These are phyloP conservation scores for Lachancea fermentati DNA, from an alignment of 805 yeast species.

Conservation along the genomic window DNA sequence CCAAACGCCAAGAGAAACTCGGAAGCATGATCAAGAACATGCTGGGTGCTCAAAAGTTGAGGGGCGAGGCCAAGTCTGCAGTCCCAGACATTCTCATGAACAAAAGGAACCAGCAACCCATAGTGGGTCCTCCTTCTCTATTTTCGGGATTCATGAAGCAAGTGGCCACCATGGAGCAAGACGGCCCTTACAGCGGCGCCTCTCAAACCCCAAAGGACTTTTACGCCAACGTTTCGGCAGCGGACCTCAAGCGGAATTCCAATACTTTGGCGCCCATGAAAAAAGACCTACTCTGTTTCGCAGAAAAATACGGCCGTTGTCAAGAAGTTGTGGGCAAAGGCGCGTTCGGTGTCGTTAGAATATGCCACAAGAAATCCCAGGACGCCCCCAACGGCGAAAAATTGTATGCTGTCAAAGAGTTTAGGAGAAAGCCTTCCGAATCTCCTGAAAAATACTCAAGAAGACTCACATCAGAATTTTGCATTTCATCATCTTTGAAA, in stretches of 20 bases:
- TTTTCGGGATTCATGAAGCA: slow-evolving; percentile 63
- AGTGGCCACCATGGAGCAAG: slow-evolving; percentile 43
- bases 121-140: slow-evolving; percentile 56
- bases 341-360: slow-evolving; percentile 87
- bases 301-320: slow-evolving; percentile 87
- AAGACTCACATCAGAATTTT: slow-evolving; percentile 74
- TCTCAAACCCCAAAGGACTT: slow-evolving; percentile 15
- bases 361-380: slow-evolving; percentile 63
- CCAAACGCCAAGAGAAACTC: slow-evolving; percentile 73
- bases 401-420: slow-evolving; percentile 84
- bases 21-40: slow-evolving; percentile 70
- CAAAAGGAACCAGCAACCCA: slow-evolving; percentile 10
- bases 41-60: slow-evolving; percentile 63
- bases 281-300: slow-evolving; percentile 53
- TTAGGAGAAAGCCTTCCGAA: slow-evolving; percentile 57
- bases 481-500: slow-evolving; percentile 71
- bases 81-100: slow-evolving; percentile 57
- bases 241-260: not conserved
- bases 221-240: not conserved
- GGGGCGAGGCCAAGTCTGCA: slow-evolving; percentile 69
- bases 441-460: slow-evolving; percentile 61
- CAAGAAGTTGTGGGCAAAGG: slow-evolving; percentile 94
- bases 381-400: slow-evolving; percentile 36
- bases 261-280: slow-evolving; percentile 13
- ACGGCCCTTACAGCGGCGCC: slow-evolving; percentile 34